Evolutionary conservation across 2,329 filamentous ascomycete species (phyloP), one percentile per base, ranked within the genome.

Genomic region (Graphilbum fragrans): DNA sequence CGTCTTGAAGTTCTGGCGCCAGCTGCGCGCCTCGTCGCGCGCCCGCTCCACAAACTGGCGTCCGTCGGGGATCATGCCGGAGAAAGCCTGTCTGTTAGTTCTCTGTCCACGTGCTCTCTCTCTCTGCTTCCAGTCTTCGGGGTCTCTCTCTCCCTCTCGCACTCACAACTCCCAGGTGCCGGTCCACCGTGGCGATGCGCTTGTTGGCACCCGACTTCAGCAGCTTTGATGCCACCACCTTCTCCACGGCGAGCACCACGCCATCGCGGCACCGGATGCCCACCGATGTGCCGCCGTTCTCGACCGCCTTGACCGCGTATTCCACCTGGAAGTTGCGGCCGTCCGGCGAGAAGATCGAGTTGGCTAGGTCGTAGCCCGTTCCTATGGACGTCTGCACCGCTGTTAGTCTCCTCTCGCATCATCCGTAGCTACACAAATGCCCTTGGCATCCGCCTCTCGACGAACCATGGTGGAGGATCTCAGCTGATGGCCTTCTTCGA

Each of bases 301-400:
- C 92, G 49, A 98, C 92, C 43, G 92, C 92, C 73, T 98, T 98
- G 54, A 93, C 83, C 52, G 92, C 92, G 64, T 98, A 98, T 74
- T 98, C 92, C 64, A 93, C 86, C 67, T 98, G 92, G 66, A 98
- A 98, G 66, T 98, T 98, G 55, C 92, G 85, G 60, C 92, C 92
- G 69, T 98, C 92, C 52, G 92, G 92, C 38, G 92, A 96, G 74
- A 96, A 98, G 71, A 96, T 93, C 58, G 92, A 96, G 77, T 98
- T 98, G 62, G 86, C 86, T 57, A 98, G 82, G 78, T 98, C 92
- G 70, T 98, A 98, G 59, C 92, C 92, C 57, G 92, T 98, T 61
- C 92, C 92, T 83, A 98, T 98, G 60, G 92, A 98, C 58, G 92
- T 98, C 92, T 98, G 19, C 14, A n/a, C n/a, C 14, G 6, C 7